phyloP scores from a whole-genome alignment of 805 yeast genomes.

The Yamadazyma nakazawae region DNA sequence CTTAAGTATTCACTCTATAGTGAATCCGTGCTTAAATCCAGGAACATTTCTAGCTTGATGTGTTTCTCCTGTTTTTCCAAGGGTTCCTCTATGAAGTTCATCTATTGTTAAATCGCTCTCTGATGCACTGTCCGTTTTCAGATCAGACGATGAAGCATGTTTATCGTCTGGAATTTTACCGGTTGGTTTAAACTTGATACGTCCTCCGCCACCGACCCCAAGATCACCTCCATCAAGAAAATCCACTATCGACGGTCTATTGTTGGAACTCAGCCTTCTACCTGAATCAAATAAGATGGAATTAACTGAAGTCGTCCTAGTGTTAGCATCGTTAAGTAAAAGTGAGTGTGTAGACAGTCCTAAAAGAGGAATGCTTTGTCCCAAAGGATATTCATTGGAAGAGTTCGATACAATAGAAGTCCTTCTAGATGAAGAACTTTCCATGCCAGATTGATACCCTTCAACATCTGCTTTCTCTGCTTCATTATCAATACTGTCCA shows the following conservation, averaged over 20 bases:
- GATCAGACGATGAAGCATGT: background rate
- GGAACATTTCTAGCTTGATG: constrained; percentile 11
- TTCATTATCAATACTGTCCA: no score
- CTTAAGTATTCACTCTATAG: constrained; percentile 8
- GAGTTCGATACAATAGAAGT: constrained; percentile 21
- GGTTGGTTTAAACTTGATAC: background rate
- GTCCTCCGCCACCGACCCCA: constrained; percentile 16
- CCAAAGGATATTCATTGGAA: constrained; percentile 21
- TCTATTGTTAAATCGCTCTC: constrained; percentile 1
- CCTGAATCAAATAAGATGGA: constrained; percentile 22
- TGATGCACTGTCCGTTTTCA: constrained; percentile 2
- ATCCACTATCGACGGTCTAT: constrained; percentile 19
- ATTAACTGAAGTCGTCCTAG: constrained; percentile 23
- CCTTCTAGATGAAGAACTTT: constrained; percentile 15
- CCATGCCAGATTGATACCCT: constrained; percentile 12
- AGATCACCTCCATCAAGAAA: constrained; percentile 26
- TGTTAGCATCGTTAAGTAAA: constrained; percentile 4
- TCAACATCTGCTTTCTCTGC: background rate
- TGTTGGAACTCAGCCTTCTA: constrained; percentile 18
- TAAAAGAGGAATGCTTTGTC: constrained; percentile 31
- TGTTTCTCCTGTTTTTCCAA: background rate
- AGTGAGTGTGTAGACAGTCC: constrained; percentile 24
- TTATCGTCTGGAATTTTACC: background rate
- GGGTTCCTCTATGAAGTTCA: background rate
- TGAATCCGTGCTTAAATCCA: constrained; percentile 11